A percentile compares a stretch with the other conserved stretches of the same genome.
Evolutionary conservation across 805 yeast genomes (phyloP).

Genomic region (Candida germanica): DNA sequence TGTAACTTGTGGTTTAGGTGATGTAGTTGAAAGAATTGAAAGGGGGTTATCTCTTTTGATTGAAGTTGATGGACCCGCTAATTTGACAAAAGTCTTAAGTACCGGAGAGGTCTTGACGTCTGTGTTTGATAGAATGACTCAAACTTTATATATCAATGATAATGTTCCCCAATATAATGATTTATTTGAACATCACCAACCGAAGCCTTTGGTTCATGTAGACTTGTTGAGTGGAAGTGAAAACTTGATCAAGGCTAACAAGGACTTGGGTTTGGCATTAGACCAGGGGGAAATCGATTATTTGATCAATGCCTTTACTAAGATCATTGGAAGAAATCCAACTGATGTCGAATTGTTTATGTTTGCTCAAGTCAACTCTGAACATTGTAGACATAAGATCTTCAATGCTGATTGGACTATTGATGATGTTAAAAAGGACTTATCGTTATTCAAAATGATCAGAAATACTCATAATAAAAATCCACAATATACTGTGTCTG

Average conservation of each 20-base stretch:
- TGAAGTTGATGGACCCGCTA: conserved; percentile 57
- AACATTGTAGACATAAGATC: conserved; percentile 98
- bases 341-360: conserved; percentile 97
- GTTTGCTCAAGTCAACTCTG: conserved; percentile 99
- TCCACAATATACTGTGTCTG: conserved; percentile 83
- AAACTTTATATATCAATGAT: conserved; percentile 53
- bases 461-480: conserved; percentile 83
- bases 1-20: conserved; percentile 77
- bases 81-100: conserved; percentile 54
- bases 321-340: conserved; percentile 78
- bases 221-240: conserved; percentile 57
- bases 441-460: conserved; percentile 88
- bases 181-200: conserved; percentile 71
- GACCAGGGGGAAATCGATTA: conserved; percentile 92
- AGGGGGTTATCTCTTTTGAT: conserved; percentile 81
- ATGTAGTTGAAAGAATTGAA: conserved; percentile 77
- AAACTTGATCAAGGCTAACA: conserved; percentile 73
- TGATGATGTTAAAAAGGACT: conserved; percentile 71
- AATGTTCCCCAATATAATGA: conserved; percentile 65
- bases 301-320: conserved; percentile 75
- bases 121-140: conserved; percentile 94
- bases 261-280: conserved; percentile 85
- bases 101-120: conserved; percentile 57
- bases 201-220: conserved; percentile 78
- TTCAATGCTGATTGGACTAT: conserved; percentile 98